These are phyloP conservation scores for Coemansia sp. DNA, from an alignment of 192 early-diverging fungal species.

Conservation along the genomic window DNA sequence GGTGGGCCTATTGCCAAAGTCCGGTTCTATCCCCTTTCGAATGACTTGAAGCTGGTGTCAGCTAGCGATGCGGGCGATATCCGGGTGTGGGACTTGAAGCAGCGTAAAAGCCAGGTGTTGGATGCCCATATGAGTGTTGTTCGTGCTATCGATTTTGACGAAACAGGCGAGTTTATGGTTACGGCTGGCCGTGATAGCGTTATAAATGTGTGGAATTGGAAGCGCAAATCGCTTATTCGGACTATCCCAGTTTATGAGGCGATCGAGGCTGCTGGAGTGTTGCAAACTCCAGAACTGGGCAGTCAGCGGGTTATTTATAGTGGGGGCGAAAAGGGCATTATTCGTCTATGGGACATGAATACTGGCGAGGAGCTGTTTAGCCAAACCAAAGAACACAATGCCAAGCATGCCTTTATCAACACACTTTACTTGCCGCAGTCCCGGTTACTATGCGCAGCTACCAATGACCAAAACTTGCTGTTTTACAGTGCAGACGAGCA, in stretches of 20 bases:
- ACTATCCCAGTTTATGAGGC: conserved; percentile 90
- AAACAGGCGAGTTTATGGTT: conserved; percentile 66
- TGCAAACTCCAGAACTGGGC: conserved; percentile 50
- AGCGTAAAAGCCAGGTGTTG: conserved; percentile 72
- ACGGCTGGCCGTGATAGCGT: conserved; percentile 90
- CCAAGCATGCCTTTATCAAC: conserved; percentile 73
- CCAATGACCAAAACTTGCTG: conserved; percentile 89
- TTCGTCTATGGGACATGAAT: conserved; percentile 86
- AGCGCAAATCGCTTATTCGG: conserved; percentile 59
- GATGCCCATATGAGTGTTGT: conserved; percentile 88
- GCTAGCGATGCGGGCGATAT: conserved; percentile 90
- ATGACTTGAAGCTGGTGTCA: conserved; percentile 68
- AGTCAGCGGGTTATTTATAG: conserved; percentile 67
- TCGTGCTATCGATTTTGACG: conserved; percentile 76
- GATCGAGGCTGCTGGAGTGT: conserved; percentile 78
- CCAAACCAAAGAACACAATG: conserved; percentile 68
- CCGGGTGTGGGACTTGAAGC: conserved; percentile 84
- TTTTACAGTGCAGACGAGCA: conserved; percentile 62
- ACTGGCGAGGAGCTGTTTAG: conserved; percentile 67
- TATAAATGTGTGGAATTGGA: conserved; percentile 84
- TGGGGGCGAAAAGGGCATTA: conserved; percentile 76
- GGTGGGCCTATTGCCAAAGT: conserved; percentile 80
- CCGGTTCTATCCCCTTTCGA: conserved; percentile 70
- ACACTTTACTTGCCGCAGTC: conserved; percentile 61
- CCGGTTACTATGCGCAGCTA: conserved; percentile 68